Base-by-base conservation (phyloP, 352 stramenopile species). In the Saprolegnia diclina region DNA sequence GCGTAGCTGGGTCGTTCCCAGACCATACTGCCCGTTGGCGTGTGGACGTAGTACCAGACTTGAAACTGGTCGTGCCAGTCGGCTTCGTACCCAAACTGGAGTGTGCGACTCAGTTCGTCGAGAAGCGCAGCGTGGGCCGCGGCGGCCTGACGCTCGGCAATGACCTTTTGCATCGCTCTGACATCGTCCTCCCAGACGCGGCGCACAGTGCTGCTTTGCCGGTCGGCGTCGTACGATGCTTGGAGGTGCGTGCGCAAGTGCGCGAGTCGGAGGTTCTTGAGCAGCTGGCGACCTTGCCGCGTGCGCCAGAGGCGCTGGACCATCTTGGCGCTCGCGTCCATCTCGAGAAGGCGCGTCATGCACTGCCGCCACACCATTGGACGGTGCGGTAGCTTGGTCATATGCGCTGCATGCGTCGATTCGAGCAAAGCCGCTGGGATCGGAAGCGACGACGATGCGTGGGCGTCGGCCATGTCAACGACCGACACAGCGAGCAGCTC, bases 161-260 rank as follows among this genome's bases (percentile, higher is more conserved):
- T 69, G 32, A 82, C 76, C 24, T 79, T 56, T 16, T 85, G 75
- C 54, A 91, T 83, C 52, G 75, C 79, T 48, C 81, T 79, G 6
- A 83, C 74, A 18, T 94, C 85, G 19, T 68, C 66, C 57, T 85
- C 72, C 85, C 83, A 94, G 46, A 92, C 65, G 6, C 78, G 77
- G 2, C 76, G 86, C 54, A 92, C 83, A 26, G 81, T 77, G 56
- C 91, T 81, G 14, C 56, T 45, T 11, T 76, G 67, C n/a, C 79
- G 76, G n/a, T 91, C 82, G 1, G 74, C 71, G 13, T 91, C 26
- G 61, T 94, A 94, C 16, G 76, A 38, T 2, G 76, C 75, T 21
- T 72, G 72, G 5, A 89, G 32, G 35, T 77, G 68, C 38, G 74
- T 48, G 13, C 83, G 66, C 21, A 64, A 65, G 22, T 67, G 71